Evolutionary conservation across 495 filamentous ascomycete genomes (phyloP), one percentile per base, ranked within the genome.

Genomic region (Ascodesmis nigricans): DNA sequence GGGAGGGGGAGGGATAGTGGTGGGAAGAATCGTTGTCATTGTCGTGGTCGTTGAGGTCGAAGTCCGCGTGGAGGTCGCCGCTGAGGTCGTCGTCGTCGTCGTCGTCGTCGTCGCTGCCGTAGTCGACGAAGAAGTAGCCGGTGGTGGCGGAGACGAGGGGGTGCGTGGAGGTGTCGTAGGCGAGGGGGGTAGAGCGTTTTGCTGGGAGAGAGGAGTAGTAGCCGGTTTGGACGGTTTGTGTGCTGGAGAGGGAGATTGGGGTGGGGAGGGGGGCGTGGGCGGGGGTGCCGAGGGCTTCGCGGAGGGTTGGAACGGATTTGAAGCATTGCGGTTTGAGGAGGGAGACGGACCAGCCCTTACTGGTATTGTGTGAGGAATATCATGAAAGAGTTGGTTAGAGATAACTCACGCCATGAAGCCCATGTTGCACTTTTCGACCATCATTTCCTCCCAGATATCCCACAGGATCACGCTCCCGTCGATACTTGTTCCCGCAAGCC

Each of bases 401-500:
- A n/a, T 20, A 21, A 21, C 18, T 18, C 15, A 20, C 27, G 28
- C 21, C 11, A 29, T 29, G 17, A 21, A 13, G 4, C 45, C 45
- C 31, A 50, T 28, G 27, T 21, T 38, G 26, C 46, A 49, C 17
- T 35, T 38, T 29, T 50, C 46, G 3, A 50, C 46, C 15, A 36
- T 24, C 6, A 41, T 35, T 28, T 49, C 41, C 2, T 45, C 49
- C 8, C 33, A 22, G 11, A 83, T 60, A 31, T 74, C 62, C 64
- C 81, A 75, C 2, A 81, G 37, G 34, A 70, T 61, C 0, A 71
- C 58, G 13, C 52, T 56, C 14, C 78, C 79, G 11, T 57, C 44
- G 27, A 93, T 81, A 41, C 82, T 77, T 7, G 69, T 69, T 14
- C 75, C 81, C 11, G 73, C 61, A 25, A 95, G 60, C 61, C 69